A percentile compares a stretch with the other conserved stretches of the same genome.
phyloP scores from a whole-genome alignment of 2,329 filamentous ascomycete species.

The Ophiostoma australiae region DNA sequence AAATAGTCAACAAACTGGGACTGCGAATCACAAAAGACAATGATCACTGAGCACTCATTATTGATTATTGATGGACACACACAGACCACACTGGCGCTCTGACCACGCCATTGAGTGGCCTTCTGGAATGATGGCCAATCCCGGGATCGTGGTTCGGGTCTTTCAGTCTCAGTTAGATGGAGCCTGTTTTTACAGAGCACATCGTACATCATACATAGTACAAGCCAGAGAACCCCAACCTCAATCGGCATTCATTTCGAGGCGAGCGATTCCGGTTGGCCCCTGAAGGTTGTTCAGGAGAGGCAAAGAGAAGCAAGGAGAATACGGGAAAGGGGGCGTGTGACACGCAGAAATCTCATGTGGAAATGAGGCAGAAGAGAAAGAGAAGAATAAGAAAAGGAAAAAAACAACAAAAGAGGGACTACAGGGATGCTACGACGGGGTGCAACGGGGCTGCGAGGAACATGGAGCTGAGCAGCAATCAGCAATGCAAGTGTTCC shows the following conservation, averaged over 20 bases:
- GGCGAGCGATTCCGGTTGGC: background rate
- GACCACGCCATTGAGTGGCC: background rate
- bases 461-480: background rate
- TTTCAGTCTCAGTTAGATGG: background rate
- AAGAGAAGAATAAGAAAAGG: background rate
- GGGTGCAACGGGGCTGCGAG: conserved; percentile 1
- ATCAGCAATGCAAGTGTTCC: background rate
- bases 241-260: background rate
- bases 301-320: background rate
- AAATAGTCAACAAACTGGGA: background rate
- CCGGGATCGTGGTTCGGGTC: conserved; percentile 14
- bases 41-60: background rate
- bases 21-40: background rate
- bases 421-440: conserved; percentile 1
- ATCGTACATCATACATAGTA: background rate
- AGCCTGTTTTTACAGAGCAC: background rate
- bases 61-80: background rate
- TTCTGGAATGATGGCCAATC: background rate
- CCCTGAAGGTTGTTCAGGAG: background rate
- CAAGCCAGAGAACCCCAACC: background rate
- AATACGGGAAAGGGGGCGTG: conserved; percentile 6
- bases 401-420: background rate
- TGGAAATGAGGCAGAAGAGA: conserved; percentile 10
- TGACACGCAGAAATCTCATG: conserved; percentile 1
- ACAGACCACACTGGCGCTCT: background rate